Base-by-base conservation (phyloP, 2,329 filamentous ascomycete genomes). In the Amauroascus niger region DNA sequence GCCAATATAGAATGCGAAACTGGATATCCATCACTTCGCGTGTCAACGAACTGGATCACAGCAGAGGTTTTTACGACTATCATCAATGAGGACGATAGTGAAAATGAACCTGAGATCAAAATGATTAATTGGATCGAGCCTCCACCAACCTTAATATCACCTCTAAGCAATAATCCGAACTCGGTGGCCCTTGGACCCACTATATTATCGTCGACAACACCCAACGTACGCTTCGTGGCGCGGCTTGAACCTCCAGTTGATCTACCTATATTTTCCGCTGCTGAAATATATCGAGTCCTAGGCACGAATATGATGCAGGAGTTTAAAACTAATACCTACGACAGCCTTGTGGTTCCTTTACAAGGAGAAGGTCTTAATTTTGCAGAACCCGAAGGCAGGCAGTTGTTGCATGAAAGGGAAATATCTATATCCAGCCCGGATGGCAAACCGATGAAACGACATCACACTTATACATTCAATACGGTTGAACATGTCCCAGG, bases 191-290 rank as follows among this genome's bases (percentile, higher is more conserved):
- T 71, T 22, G 69, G 71, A 43, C 65, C 70, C 6, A 60, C 62
- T 39, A 69, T 71, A 60, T 56, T 69, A 4, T 64, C 64, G 18
- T 62, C 66, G n/a, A 64, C 65, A 26, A 59, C 69, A 32, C 67
- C 71, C 1, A 70, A 74, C 57, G 67, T 72, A 35, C 70, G 72
- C 4, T 75, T 75, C 53, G 67, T 72, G 50, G 71, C 68, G 32
- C 68, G 64, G 52, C 58, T 74, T 52, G 67, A 71, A 44, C 72
- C 72, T 6, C 64, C 69, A 13, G 63, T 75, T 30, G 67, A 72
- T 39, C 58, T 75, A 24, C 72, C 72, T 1, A 64, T 72, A 20
- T 60, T 72, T 33, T 67, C 67, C 35, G 71, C 69, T 14, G 65
- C 69, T 2, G 67, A 69, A 18, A 69, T 74, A 3, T 71, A 72